Percentiles rank a stretch among this genome's conserved stretches.
Evolutionary conservation across 768 basidiomycete species (phyloP).

Genomic region (Botryobasidium botryosum): DNA sequence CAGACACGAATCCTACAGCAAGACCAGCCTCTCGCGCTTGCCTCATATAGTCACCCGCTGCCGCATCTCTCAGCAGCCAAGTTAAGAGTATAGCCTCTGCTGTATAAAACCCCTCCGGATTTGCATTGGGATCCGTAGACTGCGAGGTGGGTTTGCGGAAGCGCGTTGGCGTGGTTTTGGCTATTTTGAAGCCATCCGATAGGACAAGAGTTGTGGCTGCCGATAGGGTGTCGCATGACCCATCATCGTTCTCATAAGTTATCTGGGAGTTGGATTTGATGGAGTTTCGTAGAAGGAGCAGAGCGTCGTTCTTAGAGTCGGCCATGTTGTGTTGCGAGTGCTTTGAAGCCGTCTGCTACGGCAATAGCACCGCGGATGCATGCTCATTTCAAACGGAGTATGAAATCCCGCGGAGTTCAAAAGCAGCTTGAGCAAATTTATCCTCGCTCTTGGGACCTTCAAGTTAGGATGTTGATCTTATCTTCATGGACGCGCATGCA

Average conservation of each 20-base stretch:
- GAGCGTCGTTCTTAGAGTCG: no score
- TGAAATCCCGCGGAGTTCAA: no score
- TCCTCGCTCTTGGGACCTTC: no score
- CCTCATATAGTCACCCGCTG: conserved; percentile 77
- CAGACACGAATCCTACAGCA: conserved; percentile 53
- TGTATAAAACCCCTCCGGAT: conserved; percentile 48
- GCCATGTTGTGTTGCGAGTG: no score
- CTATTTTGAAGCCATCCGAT: conserved; percentile 31
- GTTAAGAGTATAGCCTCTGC: conserved; percentile 73
- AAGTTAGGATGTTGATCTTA: no score
- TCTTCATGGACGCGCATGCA: no score
- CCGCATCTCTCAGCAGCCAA: conserved; percentile 57
- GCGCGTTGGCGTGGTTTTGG: conserved; percentile 61
- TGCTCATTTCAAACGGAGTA: no score
- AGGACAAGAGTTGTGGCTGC: conserved; percentile 52
- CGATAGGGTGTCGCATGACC: conserved; percentile 23
- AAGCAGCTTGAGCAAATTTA: no score
- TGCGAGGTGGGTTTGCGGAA: conserved; percentile 47
- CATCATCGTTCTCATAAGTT: conserved; percentile 28
- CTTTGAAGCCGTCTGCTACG: no score
- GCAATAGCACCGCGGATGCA: no score
- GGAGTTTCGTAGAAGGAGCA: conserved; percentile 43
- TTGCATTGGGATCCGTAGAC: conserved; percentile 23
- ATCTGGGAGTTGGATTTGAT: conserved; percentile 37
- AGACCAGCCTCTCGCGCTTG: conserved; percentile 62